phyloP scores from a whole-genome alignment of 1,284 basidiomycete genomes.

The Xanthoconium separans region DNA sequence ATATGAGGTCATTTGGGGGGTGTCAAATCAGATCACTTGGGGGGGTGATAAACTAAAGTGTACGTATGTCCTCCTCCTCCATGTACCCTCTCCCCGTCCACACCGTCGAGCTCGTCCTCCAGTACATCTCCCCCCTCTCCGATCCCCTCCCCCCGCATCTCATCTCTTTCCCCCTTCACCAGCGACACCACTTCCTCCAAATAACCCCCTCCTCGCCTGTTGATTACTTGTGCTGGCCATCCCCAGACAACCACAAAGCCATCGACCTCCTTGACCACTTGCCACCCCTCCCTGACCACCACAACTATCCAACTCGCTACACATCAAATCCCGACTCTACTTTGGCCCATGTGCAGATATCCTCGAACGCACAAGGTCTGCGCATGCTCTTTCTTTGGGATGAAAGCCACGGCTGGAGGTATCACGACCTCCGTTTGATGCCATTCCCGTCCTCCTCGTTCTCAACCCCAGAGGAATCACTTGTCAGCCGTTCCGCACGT shows the following conservation, averaged over 20 bases:
- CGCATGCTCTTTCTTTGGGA: slow-evolving; percentile 72
- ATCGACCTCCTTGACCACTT: slow-evolving; percentile 49
- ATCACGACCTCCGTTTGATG: slow-evolving; percentile 67
- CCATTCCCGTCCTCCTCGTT: slow-evolving; percentile 64
- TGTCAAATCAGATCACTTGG: not conserved
- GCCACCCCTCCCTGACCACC: slow-evolving; percentile 29
- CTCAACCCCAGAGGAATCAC: slow-evolving; percentile 41
- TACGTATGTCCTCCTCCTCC: not conserved
- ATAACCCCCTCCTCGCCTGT: slow-evolving; percentile 48
- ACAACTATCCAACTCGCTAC: slow-evolving; percentile 49
- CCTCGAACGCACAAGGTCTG: slow-evolving; percentile 39
- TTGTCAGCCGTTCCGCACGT: slow-evolving; percentile 11
- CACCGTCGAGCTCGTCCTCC: slow-evolving; percentile 48
- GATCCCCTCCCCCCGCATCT: slow-evolving; percentile 58
- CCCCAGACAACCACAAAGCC: slow-evolving; percentile 37
- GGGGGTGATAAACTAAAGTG: too few species aligned
- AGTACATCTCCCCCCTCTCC: slow-evolving; percentile 55
- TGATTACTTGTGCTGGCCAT: slow-evolving; percentile 70
- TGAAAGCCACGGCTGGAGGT: slow-evolving; percentile 55
- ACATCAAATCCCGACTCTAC: slow-evolving; percentile 56
- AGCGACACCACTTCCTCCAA: slow-evolving; percentile 65
- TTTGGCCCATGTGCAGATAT: slow-evolving; percentile 62
- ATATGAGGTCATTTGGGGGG: slow-evolving; percentile 13
- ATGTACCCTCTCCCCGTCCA: slow-evolving; percentile 18
- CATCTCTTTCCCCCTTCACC: slow-evolving; percentile 55